A percentile compares a stretch with the other conserved stretches of the same genome.
phyloP scores from a whole-genome alignment of 805 yeast genomes.

The Scheffersomyces coipomensis region DNA sequence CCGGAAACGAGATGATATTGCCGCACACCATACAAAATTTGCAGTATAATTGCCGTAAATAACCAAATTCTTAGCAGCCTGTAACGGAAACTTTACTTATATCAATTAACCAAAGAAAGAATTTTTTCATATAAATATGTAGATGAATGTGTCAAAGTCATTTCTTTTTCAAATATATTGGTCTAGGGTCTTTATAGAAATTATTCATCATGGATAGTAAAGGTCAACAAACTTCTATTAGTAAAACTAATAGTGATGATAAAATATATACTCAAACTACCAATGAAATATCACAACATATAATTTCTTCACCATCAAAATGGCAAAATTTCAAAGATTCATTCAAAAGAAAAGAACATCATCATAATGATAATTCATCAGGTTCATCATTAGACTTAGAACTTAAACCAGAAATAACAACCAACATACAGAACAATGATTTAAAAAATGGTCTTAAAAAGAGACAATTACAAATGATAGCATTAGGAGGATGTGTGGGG shows the following conservation, averaged over 20 bases:
- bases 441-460: conserved; percentile 25
- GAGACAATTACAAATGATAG: conserved; percentile 36
- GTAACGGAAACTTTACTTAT: too few species aligned
- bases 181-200: too few species aligned
- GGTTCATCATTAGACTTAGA: conserved; percentile 4
- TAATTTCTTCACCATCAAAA: background rate
- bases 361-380: conserved; percentile 9
- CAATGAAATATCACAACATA: background rate
- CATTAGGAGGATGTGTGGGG: conserved; percentile 43
- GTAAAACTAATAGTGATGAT: background rate
- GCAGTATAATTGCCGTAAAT: conserved; percentile 1
- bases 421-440: background rate
- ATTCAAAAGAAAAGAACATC: conserved; percentile 24
- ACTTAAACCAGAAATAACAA: background rate
- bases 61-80: background rate
- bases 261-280: conserved; percentile 1
- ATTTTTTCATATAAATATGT: too few species aligned
- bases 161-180: too few species aligned
- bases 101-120: too few species aligned
- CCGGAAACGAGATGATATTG: background rate
- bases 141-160: too few species aligned
- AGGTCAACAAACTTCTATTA: too few species aligned
- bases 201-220: too few species aligned
- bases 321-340: conserved; percentile 28
- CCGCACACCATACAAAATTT: background rate